Evolutionary conservation across 75 land plant species (phyloP), one percentile per base, ranked within the genome.

Genomic region (Sequoiadendron giganteum): DNA sequence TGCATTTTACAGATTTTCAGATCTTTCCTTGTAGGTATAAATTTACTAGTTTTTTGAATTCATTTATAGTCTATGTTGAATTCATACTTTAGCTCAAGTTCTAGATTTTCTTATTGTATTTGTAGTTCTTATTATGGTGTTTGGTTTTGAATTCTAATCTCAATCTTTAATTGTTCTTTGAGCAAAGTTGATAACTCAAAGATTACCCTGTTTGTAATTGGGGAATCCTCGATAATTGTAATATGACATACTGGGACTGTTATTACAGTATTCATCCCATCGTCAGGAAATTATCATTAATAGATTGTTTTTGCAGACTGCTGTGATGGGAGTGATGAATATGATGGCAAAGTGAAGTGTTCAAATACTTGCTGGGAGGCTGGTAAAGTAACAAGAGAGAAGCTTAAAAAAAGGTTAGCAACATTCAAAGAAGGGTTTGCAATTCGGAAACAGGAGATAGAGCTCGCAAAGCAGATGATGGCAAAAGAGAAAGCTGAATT

Each of bases 261-360:
- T 21, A 6, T 25, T 65, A 65, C 25, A 10, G 11, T 11, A 75
- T 75, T 11, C 2, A 2, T 32, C 16, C 3, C 16, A 14, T 75
- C 11, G 32, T 75, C 77, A 14, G 13, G 13, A 75, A 30, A 75
- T 32, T 75, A 10, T 75, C 13, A 75, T 75, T 14, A 75, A 34
- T 75, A 34, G 77, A 32, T 10, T 32, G 36, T 34, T 40, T 49
- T 39, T 54, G 68, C 90, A 96, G 99, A 97, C 91, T 96, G 99
- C 87, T 97, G 99, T 90, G 99, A 97, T 94, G 99, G 99, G 81
- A 95, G 95, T 91, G 98, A 97, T 91, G 99, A 97, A 86, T 96
- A 97, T 92, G 93, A 96, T 81, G 93, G 97, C 32, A 91, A 88
- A 83, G 87, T 90, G 18, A 95, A 92, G 43, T 97, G 99, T 70